A percentile compares a stretch with the other conserved stretches of the same genome.
These are phyloP conservation scores for Metschnikowia gelsemii DNA, from an alignment of 805 yeast genomes.

Conservation along the genomic window DNA sequence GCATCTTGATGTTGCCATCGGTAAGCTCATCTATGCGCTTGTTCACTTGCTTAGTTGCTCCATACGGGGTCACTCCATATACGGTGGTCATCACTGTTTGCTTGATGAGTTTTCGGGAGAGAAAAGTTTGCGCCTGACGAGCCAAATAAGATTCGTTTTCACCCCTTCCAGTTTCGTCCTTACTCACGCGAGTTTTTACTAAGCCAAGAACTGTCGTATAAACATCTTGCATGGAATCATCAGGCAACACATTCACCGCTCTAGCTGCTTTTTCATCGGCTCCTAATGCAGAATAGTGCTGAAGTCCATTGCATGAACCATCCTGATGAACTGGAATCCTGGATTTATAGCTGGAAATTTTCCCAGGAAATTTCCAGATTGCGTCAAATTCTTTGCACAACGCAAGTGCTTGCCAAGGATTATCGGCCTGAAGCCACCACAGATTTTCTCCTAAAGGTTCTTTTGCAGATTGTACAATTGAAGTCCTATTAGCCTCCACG, in stretches of 20 bases:
- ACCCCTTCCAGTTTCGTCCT: conserved; percentile 4
- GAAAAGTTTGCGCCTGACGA: conserved; percentile 16
- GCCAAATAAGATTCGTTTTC: conserved; percentile 16
- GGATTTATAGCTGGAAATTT: conserved; percentile 23
- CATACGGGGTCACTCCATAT: conserved; percentile 42
- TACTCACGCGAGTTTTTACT: conserved; percentile 21
- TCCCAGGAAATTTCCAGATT: conserved; percentile 20
- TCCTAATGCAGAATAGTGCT: conserved; percentile 46
- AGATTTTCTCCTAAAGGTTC: conserved; percentile 25
- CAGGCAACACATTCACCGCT: conserved; percentile 39
- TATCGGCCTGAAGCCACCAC: conserved; percentile 41
- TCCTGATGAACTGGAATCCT: conserved; percentile 43
- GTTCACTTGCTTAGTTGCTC: conserved; percentile 36
- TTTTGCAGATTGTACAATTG: conserved; percentile 29
- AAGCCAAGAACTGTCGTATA: conserved; percentile 32
- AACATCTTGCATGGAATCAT: conserved; percentile 30
- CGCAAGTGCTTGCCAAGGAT: conserved; percentile 41
- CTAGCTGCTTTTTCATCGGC: conserved; percentile 36
- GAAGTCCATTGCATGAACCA: conserved; percentile 48
- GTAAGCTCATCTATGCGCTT: conserved; percentile 22
- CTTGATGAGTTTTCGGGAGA: conserved; percentile 37
- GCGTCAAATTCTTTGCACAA: conserved; percentile 33
- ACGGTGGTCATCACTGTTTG: conserved; percentile 48
- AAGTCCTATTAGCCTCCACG: conserved; percentile 23
- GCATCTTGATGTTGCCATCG: not conserved